Base-by-base conservation (phyloP, 345 rosid species). In the Corymbia maculata region DNA sequence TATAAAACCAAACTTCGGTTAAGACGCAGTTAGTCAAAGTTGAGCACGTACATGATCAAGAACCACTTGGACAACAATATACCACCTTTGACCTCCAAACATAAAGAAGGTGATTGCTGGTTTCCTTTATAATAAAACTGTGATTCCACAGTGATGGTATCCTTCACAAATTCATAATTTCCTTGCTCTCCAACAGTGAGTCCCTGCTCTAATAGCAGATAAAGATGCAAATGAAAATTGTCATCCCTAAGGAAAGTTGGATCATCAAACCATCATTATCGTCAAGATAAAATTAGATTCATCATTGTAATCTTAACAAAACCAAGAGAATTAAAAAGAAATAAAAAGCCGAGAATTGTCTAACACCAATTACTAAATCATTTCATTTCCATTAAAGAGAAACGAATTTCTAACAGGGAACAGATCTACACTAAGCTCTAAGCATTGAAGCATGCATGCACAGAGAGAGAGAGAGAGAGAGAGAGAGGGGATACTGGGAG, bases 181-280 rank as follows among this genome's bases (percentile, higher is more conserved):
- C 88, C 92, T 88, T 86, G 92, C 86, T 88, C 91, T 70, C 66
- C 89, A 90, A 85, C 87, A 28, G 91, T 88, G 17, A 89, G 79
- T 87, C 90, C 88, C 89, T 90, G 94, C 90, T 93, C 94, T 92
- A 87, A 87, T 22, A 82, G 79, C 85, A 55, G 93, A 91, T 92
- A 93, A 93, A 91, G 88, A 90, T 51, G 88, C 87, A 7, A 75
- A 85, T 85, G 82, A 75, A 75, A 42, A 75, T 61, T 88, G 80
- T 64, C 88, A 91, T 57, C 82, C 82, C 49, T 42, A 19, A 70
- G 49, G 49, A 19, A 75, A 42, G 26, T 75, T 42, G 82, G 44
- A 75, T 36, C 49, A 42, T 57, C 16, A 82, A 55, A 49, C 90
- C 14, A 75, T 75, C 82, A 75, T 75, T 75, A 42, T 75, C 3